A percentile compares a stretch with the other conserved stretches of the same genome.
phyloP scores from a whole-genome alignment of 2,329 filamentous ascomycete genomes.

The Tolypocladium tundrense region DNA sequence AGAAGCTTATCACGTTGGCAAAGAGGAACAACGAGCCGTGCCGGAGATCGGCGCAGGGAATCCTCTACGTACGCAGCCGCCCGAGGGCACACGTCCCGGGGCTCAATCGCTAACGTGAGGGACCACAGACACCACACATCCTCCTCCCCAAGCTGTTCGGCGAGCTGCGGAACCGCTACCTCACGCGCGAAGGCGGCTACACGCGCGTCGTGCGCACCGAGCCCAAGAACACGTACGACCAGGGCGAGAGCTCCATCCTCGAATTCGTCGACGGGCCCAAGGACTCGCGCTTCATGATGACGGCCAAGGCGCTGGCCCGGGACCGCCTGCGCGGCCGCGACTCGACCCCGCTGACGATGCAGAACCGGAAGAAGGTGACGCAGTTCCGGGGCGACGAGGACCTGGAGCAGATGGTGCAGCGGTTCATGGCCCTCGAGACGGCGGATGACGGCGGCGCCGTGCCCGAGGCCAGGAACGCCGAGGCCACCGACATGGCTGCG shows the following conservation, averaged over 20 bases:
- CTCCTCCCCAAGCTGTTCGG: slow-evolving; percentile 83
- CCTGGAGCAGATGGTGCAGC: slow-evolving; percentile 55
- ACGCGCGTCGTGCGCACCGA: slow-evolving; percentile 90
- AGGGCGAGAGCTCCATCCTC: slow-evolving; percentile 81
- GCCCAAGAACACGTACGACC: slow-evolving; percentile 71
- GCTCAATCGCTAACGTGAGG: background rate
- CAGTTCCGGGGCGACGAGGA: slow-evolving; percentile 60
- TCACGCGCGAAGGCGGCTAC: slow-evolving; percentile 75
- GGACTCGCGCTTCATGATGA: slow-evolving; percentile 92
- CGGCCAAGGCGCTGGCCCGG: slow-evolving; percentile 70
- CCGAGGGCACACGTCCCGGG: background rate
- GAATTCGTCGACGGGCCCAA: slow-evolving; percentile 90
- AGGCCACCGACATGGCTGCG: slow-evolving; percentile 12
- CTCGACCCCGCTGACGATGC: slow-evolving; percentile 60
- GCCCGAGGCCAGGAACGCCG: slow-evolving; percentile 5
- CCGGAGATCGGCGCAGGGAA: slow-evolving; percentile 61
- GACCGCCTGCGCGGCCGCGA: slow-evolving; percentile 43
- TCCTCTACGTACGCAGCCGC: slow-evolving; percentile 64
- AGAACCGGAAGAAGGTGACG: slow-evolving; percentile 79
- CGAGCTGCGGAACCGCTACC: slow-evolving; percentile 69
- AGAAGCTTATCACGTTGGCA: slow-evolving; percentile 87
- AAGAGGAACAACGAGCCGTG: slow-evolving; percentile 87
- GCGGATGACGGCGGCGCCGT: slow-evolving; percentile 7
- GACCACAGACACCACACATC: slow-evolving; percentile 50
- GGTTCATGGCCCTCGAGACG: slow-evolving; percentile 20